These are phyloP conservation scores for Helotiales sp. DNA, from an alignment of 2,329 filamentous ascomycete species.

Conservation along the genomic window DNA sequence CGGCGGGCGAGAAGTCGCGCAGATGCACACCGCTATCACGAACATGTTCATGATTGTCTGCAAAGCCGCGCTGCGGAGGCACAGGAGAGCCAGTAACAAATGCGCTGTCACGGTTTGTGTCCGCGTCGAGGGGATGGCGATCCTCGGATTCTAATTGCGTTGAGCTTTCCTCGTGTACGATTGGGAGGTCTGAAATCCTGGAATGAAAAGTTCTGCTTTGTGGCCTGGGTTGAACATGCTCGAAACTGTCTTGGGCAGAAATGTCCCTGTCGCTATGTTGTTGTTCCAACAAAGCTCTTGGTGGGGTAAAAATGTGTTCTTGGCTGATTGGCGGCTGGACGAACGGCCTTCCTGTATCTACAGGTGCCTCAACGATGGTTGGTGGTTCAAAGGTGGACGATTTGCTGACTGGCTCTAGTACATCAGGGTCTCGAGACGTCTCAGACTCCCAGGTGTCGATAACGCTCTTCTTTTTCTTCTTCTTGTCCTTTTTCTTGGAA, in stretches of 20 bases:
- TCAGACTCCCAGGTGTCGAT: slow-evolving; percentile 4
- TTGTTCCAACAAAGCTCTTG: slow-evolving; percentile 9
- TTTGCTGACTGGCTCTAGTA: neutral
- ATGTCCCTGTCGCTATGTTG: slow-evolving; percentile 14
- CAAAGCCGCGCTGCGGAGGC: slow-evolving; percentile 42
- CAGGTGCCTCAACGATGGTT: slow-evolving; percentile 20
- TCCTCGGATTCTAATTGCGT: slow-evolving; percentile 27
- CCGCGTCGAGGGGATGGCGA: slow-evolving; percentile 12
- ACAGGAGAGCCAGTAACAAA: slow-evolving; percentile 54
- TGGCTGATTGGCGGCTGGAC: slow-evolving; percentile 22
- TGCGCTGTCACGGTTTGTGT: slow-evolving; percentile 55
- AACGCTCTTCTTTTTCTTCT: slow-evolving; percentile 19
- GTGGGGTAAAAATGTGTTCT: slow-evolving; percentile 24
- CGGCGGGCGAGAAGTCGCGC: slow-evolving; percentile 49
- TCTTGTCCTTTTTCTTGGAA: slow-evolving; percentile 28
- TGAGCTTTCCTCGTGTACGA: slow-evolving; percentile 38
- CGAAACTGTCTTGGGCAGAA: slow-evolving; percentile 15
- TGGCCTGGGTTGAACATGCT: slow-evolving; percentile 24
- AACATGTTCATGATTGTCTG: slow-evolving; percentile 37
- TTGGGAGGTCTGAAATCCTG: slow-evolving; percentile 36
- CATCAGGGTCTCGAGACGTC: neutral
- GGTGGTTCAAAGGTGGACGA: slow-evolving; percentile 1
- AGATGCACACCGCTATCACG: slow-evolving; percentile 62
- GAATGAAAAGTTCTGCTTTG: slow-evolving; percentile 28
- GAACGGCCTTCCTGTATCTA: slow-evolving; percentile 18